Conservation (phyloP, 176 grass and related monocot genomes). For the Zoysia japonica region DNA sequence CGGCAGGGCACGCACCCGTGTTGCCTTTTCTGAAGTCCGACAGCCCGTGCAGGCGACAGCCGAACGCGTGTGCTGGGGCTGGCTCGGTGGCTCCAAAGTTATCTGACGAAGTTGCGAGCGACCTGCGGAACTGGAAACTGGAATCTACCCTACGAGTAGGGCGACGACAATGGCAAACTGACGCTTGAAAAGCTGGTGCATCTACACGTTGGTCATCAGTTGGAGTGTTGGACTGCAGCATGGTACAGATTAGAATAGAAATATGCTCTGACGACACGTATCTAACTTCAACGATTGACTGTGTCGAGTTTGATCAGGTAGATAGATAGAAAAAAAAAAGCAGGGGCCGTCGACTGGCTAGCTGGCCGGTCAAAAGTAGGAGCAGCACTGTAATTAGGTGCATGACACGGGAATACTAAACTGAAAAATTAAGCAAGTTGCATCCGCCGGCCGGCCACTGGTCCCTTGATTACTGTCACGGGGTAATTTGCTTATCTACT, state of each 20-base stretch:
- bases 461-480: not conserved
- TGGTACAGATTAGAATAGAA: not conserved
- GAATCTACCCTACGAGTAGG: not conserved
- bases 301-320: not conserved
- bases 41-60: not conserved
- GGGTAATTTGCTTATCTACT: not conserved
- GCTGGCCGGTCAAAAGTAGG: constrained; percentile 1
- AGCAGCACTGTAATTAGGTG: constrained; percentile 1
- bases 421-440: not conserved
- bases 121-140: not conserved
- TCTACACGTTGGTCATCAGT: not conserved
- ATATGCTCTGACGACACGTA: not conserved
- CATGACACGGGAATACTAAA: not conserved
- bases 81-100: not conserved
- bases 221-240: not conserved
- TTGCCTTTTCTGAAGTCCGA: not conserved
- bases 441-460: not conserved
- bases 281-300: not conserved
- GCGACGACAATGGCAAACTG: not conserved
- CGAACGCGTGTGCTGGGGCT: not conserved
- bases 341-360: not conserved
- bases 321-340: not conserved
- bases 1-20: no score
- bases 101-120: not conserved
- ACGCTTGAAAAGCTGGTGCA: not conserved